These are phyloP conservation scores for Lentinus tigrinus DNA, from an alignment of 768 basidiomycete genomes.

Conservation along the genomic window DNA sequence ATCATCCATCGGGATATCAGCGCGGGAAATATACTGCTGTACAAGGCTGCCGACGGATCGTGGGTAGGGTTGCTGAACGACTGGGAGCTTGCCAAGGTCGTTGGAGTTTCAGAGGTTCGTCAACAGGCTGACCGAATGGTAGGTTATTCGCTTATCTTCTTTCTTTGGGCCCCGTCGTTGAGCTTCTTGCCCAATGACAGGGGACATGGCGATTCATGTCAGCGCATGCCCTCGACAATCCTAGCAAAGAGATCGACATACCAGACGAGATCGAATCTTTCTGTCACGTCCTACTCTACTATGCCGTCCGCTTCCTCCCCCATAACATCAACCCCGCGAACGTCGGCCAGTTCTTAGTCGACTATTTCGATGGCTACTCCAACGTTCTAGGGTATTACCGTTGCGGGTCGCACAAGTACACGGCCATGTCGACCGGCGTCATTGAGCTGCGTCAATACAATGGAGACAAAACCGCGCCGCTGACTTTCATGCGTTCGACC, in stretches of 20 bases:
- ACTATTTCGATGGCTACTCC: background rate
- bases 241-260: background rate
- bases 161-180: too few relatives aligned
- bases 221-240: background rate
- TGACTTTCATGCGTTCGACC: too few relatives aligned
- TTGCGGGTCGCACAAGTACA: background rate
- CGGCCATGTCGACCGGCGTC: background rate
- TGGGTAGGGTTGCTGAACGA: background rate
- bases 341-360: background rate
- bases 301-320: background rate
- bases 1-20: conserved; percentile 11
- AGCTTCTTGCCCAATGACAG: background rate
- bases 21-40: background rate
- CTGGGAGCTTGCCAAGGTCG: conserved; percentile 8
- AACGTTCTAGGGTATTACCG: background rate
- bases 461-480: too few relatives aligned
- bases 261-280: background rate
- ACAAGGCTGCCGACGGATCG: too few relatives aligned
- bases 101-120: background rate
- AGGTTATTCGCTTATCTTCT: background rate
- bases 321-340: background rate
- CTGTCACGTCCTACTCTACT: background rate
- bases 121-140: background rate
- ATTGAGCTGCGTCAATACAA: background rate
- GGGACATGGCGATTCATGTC: background rate